A percentile compares a stretch with the other conserved stretches of the same genome.
Evolutionary conservation across 2,329 filamentous ascomycete species (phyloP).

Genomic region (Fusarium torreyae): DNA sequence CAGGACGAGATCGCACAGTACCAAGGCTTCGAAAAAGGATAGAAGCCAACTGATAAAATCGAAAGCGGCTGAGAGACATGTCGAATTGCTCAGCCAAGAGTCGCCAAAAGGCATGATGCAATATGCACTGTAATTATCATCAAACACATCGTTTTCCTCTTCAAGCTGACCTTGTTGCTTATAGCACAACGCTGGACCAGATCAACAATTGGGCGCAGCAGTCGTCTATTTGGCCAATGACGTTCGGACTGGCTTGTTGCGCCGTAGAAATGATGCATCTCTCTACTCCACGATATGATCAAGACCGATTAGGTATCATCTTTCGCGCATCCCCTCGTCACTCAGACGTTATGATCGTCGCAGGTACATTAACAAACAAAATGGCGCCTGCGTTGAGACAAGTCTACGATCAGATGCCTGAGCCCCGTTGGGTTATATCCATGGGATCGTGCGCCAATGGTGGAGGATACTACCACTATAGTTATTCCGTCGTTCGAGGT

Average conservation of each 20-base stretch:
- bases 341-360: constrained; percentile 77
- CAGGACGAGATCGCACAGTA: too few species aligned
- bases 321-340: constrained; percentile 77
- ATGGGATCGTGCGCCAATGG: constrained; percentile 82
- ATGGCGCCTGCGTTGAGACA: constrained; percentile 76
- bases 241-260: constrained; percentile 74
- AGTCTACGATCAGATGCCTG: constrained; percentile 78
- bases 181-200: too few species aligned
- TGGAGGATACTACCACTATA: constrained; percentile 82
- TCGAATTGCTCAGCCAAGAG: too few species aligned
- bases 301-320: constrained; percentile 75
- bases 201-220: too few species aligned
- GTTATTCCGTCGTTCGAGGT: constrained; percentile 75
- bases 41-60: too few species aligned
- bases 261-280: constrained; percentile 76
- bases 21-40: too few species aligned
- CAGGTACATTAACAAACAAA: constrained; percentile 77
- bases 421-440: constrained; percentile 74
- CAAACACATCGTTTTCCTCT: too few species aligned
- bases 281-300: constrained; percentile 74
- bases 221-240: constrained; percentile 76
- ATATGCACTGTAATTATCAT: too few species aligned
- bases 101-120: too few species aligned
- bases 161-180: too few species aligned
- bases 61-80: too few species aligned